These are phyloP conservation scores for Lactarius hatsudake DNA, from an alignment of 768 basidiomycete genomes.

Conservation along the genomic window DNA sequence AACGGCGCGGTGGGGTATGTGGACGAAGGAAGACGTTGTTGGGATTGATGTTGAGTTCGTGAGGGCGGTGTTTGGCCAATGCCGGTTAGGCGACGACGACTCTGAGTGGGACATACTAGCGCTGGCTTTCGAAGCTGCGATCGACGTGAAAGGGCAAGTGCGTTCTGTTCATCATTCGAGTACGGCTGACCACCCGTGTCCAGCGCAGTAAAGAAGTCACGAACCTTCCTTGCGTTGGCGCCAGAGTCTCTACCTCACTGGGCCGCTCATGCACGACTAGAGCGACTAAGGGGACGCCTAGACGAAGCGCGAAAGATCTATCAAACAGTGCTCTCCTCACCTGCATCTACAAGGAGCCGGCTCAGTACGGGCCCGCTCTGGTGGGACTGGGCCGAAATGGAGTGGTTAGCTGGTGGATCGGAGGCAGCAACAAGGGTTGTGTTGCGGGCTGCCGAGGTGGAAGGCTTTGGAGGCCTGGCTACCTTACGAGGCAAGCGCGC, in stretches of 20 bases:
- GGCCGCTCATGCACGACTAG: slow-evolving; percentile 75
- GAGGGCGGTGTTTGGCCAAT: slow-evolving; percentile 56
- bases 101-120: slow-evolving; percentile 62
- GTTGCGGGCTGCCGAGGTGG: slow-evolving; percentile 51
- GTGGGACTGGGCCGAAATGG: slow-evolving; percentile 86
- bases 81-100: slow-evolving; percentile 49
- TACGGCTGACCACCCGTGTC: background rate
- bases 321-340: slow-evolving; percentile 56
- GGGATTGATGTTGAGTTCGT: slow-evolving; percentile 50
- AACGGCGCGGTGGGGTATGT: slow-evolving; percentile 42
- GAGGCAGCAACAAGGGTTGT: slow-evolving; percentile 53
- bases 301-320: slow-evolving; percentile 80
- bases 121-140: slow-evolving; percentile 64
- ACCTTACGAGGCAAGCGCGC: slow-evolving; percentile 62
- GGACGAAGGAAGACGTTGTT: slow-evolving; percentile 49
- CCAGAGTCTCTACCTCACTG: slow-evolving; percentile 63
- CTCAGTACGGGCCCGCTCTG: slow-evolving; percentile 50
- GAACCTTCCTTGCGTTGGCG: slow-evolving; percentile 51
- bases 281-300: slow-evolving; percentile 57
- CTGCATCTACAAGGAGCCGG: slow-evolving; percentile 38
- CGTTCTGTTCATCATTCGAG: background rate
- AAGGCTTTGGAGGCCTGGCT: slow-evolving; percentile 51
- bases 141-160: slow-evolving; percentile 55
- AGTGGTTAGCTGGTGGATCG: slow-evolving; percentile 60
- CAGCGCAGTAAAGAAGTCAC: slow-evolving; percentile 72